A percentile compares a stretch with the other conserved stretches of the same genome.
phyloP scores from a whole-genome alignment of 75 land plant species.

The Cunninghamia lanceolata region DNA sequence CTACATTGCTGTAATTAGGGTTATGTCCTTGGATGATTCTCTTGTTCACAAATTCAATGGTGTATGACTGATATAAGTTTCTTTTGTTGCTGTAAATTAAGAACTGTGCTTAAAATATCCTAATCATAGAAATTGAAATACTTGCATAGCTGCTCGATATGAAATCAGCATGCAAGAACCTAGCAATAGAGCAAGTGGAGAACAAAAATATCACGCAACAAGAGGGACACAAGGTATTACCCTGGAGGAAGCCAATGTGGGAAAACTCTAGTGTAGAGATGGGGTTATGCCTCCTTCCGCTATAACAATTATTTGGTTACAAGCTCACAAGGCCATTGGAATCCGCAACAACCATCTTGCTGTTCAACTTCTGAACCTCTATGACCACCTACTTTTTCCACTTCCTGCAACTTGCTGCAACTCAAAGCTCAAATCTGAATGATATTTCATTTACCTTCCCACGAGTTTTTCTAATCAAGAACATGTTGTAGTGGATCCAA shows the following conservation, averaged over 20 bases:
- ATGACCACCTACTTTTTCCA: not conserved
- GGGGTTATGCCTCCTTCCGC: not conserved
- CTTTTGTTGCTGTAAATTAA: too few species aligned
- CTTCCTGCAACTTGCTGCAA: not conserved
- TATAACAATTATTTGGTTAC: not conserved
- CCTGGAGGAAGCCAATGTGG: not conserved
- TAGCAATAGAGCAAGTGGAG: too few species aligned
- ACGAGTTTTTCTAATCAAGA: not conserved
- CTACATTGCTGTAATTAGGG: not conserved
- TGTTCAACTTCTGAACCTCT: not conserved
- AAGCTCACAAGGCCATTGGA: not conserved
- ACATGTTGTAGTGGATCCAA: not conserved
- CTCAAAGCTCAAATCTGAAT: not conserved
- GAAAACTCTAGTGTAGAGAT: not conserved
- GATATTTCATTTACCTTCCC: not conserved
- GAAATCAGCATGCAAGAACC: not conserved
- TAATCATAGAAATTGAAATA: not conserved
- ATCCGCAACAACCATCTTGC: not conserved
- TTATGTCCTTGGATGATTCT: not conserved
- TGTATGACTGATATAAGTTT: not conserved
- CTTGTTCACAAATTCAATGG: not conserved
- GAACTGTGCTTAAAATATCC: not conserved
- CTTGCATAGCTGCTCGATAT: too few species aligned
- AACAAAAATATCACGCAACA: not conserved
- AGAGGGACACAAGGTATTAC: not conserved